These are phyloP conservation scores for Epichloe aotearoae DNA, from an alignment of 2,329 filamentous ascomycete genomes.

Conservation along the genomic window DNA sequence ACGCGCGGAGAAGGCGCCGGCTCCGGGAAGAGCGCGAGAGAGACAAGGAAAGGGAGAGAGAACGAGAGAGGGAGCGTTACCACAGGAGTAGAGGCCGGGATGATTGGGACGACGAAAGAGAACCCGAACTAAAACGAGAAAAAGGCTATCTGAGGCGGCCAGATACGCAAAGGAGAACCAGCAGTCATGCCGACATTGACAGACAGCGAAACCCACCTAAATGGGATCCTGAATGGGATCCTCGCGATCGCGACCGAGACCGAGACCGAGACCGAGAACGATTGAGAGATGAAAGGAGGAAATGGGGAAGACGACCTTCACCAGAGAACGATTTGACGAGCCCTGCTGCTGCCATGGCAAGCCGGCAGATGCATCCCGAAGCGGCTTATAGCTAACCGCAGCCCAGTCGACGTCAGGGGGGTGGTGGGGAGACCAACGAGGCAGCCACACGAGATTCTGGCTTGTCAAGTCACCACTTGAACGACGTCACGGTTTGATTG, in stretches of 20 bases:
- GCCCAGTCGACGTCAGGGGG: not conserved
- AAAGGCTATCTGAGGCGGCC: conserved; percentile 25
- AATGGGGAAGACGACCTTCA: conserved; percentile 21
- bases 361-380: conserved; percentile 19
- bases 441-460: not conserved
- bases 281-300: conserved; percentile 21
- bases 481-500: too few relatives aligned
- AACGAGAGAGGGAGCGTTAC: conserved; percentile 23
- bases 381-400: conserved; percentile 16
- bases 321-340: conserved; percentile 18
- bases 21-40: conserved; percentile 15
- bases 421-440: too few relatives aligned
- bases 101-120: conserved; percentile 20
- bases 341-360: conserved; percentile 20
- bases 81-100: conserved; percentile 21
- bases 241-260: conserved; percentile 10
- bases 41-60: conserved; percentile 22
- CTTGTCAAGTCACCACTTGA: too few relatives aligned
- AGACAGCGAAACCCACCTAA: conserved; percentile 23
- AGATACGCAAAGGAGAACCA: conserved; percentile 29
- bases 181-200: conserved; percentile 37
- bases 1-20: conserved; percentile 13
- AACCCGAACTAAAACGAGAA: conserved; percentile 18
- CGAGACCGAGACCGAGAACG: conserved; percentile 11
- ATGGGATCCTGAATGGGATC: conserved; percentile 23